A percentile compares a stretch with the other conserved stretches of the same genome.
Conservation (phyloP, 148 eudicot species). For the Fagopyrum tataricum region DNA sequence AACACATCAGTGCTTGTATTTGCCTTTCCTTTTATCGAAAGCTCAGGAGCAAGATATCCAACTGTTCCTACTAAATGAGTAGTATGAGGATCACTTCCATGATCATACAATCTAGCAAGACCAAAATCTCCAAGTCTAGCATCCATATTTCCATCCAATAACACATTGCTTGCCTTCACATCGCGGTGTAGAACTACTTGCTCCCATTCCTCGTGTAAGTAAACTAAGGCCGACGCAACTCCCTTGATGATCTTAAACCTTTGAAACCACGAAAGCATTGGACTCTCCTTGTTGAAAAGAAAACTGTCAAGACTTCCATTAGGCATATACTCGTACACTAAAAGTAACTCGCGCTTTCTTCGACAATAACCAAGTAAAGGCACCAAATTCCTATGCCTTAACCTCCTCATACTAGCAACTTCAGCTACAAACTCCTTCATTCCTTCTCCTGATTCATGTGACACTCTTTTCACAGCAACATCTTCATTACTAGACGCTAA, state of each 20-base stretch:
- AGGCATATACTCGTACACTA: constrained; percentile 28
- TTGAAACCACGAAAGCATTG: constrained; percentile 16
- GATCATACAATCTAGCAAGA: constrained; percentile 23
- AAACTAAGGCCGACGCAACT: constrained; percentile 21
- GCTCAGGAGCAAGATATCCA: constrained; percentile 26
- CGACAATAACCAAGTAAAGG: constrained; percentile 30
- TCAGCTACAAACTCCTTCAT: constrained; percentile 14
- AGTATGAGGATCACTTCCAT: constrained; percentile 17
- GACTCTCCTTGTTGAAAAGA: constrained; percentile 13
- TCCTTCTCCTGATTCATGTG: constrained; percentile 15
- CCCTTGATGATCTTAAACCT: constrained; percentile 19
- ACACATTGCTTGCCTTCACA: constrained; percentile 19
- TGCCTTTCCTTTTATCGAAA: constrained; percentile 15
- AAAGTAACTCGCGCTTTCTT: constrained; percentile 21
- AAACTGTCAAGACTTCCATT: constrained; percentile 28
- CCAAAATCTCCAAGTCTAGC: constrained; percentile 29
- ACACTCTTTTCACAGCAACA: constrained; percentile 11
- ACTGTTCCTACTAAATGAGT: constrained; percentile 25
- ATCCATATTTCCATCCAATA: constrained; percentile 18
- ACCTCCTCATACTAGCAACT: constrained; percentile 17
- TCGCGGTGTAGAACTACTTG: constrained; percentile 20
- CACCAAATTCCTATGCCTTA: constrained; percentile 29
- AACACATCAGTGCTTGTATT: constrained; percentile 22
- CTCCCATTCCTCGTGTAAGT: constrained; percentile 25
- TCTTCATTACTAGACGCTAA: background rate